Evolutionary conservation across 2,329 filamentous ascomycete genomes (phyloP), one percentile per base, ranked within the genome.

Genomic region (Xylaria sp.): DNA sequence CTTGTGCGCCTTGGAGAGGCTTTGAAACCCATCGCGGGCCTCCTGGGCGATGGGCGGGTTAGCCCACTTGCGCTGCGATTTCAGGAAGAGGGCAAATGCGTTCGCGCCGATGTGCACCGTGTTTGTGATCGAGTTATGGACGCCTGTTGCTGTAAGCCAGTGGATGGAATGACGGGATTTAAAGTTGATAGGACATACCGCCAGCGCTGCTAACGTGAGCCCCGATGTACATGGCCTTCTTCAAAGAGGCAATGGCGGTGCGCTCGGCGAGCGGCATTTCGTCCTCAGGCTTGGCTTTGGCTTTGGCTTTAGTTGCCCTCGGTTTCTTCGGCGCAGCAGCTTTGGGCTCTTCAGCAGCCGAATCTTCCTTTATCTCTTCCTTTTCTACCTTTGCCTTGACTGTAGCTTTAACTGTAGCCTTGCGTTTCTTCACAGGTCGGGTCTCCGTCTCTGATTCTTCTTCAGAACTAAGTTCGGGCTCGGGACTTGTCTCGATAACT

Each of bases 61-160:
- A 34, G 88, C 86, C 96, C 96, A 99, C 84, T 97, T 98, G 65
- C 94, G 90, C 80, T 99, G 96, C 0, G 93, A 97, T 80, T 98
- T 98, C 74, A 99, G 87, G 82, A 99, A 99, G 23, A 98, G 85
- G 3, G 96, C 96, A 75, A 98, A 97, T 10, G 94, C 90, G 79
- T 98, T 99, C 71, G 92, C 94, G 63, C 94, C 94, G 72, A 97
- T 94, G 59, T 94, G 88, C 1, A 91, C 78, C 54, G 92, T 89
- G 75, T 97, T 97, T 25, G 86, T 84, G 68, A 98, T 86, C 0
- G 94, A 88, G 80, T 98, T 98, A 66, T 98, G 94, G 0, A 98
- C 92, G 63, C 94, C 93, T 94, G 74, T 48, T 66, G 59, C 61
- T 58, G 58, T 34, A 37, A 62, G 63, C 57, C n/a, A 44, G 62